These are phyloP conservation scores for Haplosporangium sp. DNA, from an alignment of 371 early-diverging fungal genomes.

Conservation along the genomic window DNA sequence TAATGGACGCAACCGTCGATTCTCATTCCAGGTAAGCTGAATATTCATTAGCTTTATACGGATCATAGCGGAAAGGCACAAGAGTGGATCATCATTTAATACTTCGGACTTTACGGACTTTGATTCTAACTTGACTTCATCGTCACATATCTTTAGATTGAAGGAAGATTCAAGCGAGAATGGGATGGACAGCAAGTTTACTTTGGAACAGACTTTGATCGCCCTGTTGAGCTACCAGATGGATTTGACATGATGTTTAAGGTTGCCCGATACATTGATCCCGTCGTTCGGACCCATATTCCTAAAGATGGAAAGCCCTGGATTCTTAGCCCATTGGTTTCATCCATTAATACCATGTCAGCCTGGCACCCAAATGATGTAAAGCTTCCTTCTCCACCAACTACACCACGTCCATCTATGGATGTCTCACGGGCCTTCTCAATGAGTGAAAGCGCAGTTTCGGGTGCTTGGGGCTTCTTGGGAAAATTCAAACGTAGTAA, in stretches of 20 bases:
- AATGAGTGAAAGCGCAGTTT: constrained; percentile 37
- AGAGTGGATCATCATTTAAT: neutral
- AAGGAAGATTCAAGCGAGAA: constrained; percentile 70
- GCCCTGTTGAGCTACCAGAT: constrained; percentile 59
- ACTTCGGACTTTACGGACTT: neutral
- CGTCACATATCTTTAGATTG: constrained; percentile 34
- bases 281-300: constrained; percentile 63
- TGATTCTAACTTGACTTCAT: neutral
- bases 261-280: constrained; percentile 69
- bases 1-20: constrained; percentile 64
- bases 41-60: neutral
- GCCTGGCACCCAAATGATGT: constrained; percentile 46
- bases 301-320: constrained; percentile 66
- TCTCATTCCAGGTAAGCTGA: constrained; percentile 62
- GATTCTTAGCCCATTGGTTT: constrained; percentile 68
- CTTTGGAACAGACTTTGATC: constrained; percentile 69
- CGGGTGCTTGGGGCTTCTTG: constrained; percentile 51
- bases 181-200: constrained; percentile 70
- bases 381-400: constrained; percentile 42
- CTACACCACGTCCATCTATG: constrained; percentile 44
- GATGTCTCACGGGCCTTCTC: constrained; percentile 34
- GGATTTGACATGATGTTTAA: constrained; percentile 70
- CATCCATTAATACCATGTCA: constrained; percentile 68
- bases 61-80: neutral
- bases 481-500: constrained; percentile 51